phyloP scores from a whole-genome alignment of 1,139 yeast genomes.

The Debaryomycetaceae sp. region DNA sequence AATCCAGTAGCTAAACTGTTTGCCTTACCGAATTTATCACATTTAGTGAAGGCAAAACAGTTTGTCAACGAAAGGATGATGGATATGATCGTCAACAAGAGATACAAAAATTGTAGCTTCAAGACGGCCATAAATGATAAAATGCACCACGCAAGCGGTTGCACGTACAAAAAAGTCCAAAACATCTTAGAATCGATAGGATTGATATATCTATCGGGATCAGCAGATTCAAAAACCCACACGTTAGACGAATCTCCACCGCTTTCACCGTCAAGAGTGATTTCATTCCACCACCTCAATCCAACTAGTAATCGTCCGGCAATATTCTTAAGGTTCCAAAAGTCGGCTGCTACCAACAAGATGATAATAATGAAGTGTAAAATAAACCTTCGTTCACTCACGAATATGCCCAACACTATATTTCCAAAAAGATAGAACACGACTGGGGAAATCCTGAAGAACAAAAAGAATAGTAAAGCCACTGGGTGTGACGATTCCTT shows the following conservation, averaged over 20 bases:
- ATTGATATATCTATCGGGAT: constrained; percentile 76
- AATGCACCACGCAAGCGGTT: constrained; percentile 73
- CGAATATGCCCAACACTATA: constrained; percentile 46
- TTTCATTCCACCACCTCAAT: constrained; percentile 92
- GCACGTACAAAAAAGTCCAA: constrained; percentile 74
- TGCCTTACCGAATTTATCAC: constrained; percentile 90
- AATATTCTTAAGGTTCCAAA: constrained; percentile 91
- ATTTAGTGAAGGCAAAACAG: constrained; percentile 83
- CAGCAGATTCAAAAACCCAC: constrained; percentile 89
- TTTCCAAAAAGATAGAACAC: constrained; percentile 68
- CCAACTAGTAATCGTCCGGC: constrained; percentile 89
- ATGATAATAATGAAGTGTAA: constrained; percentile 76
- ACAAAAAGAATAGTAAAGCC: constrained; percentile 63
- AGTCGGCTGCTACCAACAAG: constrained; percentile 78
- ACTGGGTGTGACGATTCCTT: constrained; percentile 76
- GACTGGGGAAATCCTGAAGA: constrained; percentile 62
- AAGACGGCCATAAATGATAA: constrained; percentile 74
- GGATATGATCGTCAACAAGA: constrained; percentile 63
- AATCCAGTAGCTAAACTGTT: constrained; percentile 50
- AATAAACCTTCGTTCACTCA: constrained; percentile 54
- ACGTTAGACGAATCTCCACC: constrained; percentile 60
- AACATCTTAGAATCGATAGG: constrained; percentile 89
- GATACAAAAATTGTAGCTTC: constrained; percentile 73
- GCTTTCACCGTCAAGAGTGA: constrained; percentile 37
- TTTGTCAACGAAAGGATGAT: constrained; percentile 72